These are phyloP conservation scores for Albugo laibachii DNA, from an alignment of 352 stramenopile species.

Conservation along the genomic window DNA sequence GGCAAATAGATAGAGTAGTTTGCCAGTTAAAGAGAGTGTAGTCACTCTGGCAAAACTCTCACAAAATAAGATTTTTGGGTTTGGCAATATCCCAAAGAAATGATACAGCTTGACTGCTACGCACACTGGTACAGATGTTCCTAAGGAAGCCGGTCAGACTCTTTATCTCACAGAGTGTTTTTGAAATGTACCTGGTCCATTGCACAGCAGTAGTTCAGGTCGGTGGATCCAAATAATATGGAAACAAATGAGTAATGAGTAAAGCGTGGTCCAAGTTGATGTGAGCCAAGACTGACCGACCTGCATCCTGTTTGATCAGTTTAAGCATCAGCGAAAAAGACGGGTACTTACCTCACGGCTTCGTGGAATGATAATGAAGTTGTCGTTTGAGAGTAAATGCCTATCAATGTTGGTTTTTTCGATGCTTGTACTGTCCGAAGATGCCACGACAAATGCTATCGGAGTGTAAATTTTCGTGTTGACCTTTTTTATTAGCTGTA, in stretches of 20 bases:
- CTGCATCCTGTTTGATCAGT: constrained; percentile 6
- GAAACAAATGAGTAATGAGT: constrained; percentile 55
- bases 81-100: constrained; percentile 39
- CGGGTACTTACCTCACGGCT: constrained; percentile 66
- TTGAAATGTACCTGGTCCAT: constrained; percentile 57
- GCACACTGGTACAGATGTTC: constrained; percentile 86
- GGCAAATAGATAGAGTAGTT: constrained; percentile 82
- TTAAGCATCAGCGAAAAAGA: constrained; percentile 1
- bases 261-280: constrained; percentile 75
- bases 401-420: constrained; percentile 55
- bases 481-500: constrained; percentile 80
- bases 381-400: constrained; percentile 18
- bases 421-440: constrained; percentile 82
- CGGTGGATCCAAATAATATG: constrained; percentile 42
- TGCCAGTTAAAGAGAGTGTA: constrained; percentile 84
- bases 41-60: constrained; percentile 88
- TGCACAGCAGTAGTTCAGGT: constrained; percentile 84
- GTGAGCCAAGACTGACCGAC: constrained; percentile 86
- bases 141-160: constrained; percentile 10
- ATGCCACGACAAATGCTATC: constrained; percentile 78
- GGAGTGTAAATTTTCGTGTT: constrained; percentile 61
- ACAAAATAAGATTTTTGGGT: constrained; percentile 83
- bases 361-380: constrained; percentile 73
- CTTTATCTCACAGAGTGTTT: constrained; percentile 1
- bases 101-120: constrained; percentile 67